Evolutionary conservation across 768 basidiomycete genomes (phyloP), one percentile per base, ranked within the genome.

Genomic region (Sporobolomyces roseus): DNA sequence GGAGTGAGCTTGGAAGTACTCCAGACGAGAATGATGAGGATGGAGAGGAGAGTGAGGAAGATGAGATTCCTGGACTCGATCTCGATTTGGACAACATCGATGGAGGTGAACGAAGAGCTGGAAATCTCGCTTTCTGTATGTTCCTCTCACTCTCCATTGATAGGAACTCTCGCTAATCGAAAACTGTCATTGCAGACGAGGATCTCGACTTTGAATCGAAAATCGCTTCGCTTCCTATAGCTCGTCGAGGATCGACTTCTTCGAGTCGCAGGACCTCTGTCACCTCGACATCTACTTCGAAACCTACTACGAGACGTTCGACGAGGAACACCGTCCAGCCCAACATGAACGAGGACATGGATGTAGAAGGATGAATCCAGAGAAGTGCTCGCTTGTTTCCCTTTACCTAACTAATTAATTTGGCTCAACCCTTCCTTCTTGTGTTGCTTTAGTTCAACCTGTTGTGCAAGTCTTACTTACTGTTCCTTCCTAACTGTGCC

Each of bases 41-140:
- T 2, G 58, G n/a, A 3, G 45, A 25, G n/a, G 45, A 48, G 21
- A 32, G 23, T 7, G 45, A 58, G 17, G 54, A 45, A 41, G 56
- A 59, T 60, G 64, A 63, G 41, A 45, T 68, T 4, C 63, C 63
- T 0, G 70, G 70, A 6, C n/a, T 72, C 9, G 71, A 72, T 29
- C 50, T 72, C 35, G 66, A 72, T 38, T 61, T 72, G 29, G 71
- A 72, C 60, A 33, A 56, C 27, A 27, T 72, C 25, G 71, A 72
- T 53, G 64, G 54, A 21, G 71, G 67, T 29, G 71, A 72, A 61
- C 45, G 29, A 38, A 43, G 30, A 19, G 71, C 71, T 3, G 71
- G 71, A 21, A 68, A 64, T 13, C 45, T 72, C 21, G 71, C 66
- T 1, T 72, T 68, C 55, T 72, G 66, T 71, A 30, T 27, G 68